Evolutionary conservation across 108 stramenopile genomes (phyloP).

Genomic region (Schizochytrium sp.): DNA sequence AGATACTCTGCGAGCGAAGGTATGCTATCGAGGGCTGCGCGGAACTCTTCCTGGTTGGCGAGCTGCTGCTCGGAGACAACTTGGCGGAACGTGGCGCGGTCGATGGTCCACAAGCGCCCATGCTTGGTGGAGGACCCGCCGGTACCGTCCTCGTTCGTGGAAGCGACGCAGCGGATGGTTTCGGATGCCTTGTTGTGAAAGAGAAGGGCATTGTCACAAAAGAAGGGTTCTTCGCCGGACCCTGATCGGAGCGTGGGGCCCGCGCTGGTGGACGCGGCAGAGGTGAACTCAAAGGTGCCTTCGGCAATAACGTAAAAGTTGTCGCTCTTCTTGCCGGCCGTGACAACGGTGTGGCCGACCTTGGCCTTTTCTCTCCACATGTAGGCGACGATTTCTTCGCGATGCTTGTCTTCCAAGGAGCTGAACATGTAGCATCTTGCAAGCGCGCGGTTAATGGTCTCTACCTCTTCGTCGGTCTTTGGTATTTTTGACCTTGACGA

Average conservation of each 20-base stretch:
- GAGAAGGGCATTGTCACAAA: not conserved
- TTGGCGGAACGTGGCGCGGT: not conserved
- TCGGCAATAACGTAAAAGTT: not conserved
- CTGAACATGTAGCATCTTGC: conserved; percentile 1
- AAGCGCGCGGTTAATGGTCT: not conserved
- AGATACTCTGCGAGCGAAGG: not conserved
- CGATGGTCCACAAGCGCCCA: conserved; percentile 1
- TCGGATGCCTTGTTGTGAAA: not conserved
- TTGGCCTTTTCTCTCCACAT: not conserved
- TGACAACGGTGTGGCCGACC: not conserved
- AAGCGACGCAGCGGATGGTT: not conserved
- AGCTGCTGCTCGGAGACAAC: not conserved
- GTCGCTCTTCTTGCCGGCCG: conserved; percentile 1
- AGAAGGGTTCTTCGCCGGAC: not conserved
- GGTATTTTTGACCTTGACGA: not conserved
- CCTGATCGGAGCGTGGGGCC: not conserved
- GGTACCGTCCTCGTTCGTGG: not conserved
- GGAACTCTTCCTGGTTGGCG: not conserved
- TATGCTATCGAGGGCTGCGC: not conserved
- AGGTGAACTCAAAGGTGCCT: not conserved
- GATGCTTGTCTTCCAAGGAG: not conserved
- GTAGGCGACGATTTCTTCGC: not conserved
- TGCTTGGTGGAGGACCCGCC: not conserved
- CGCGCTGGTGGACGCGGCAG: not conserved
- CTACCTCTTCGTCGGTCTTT: not conserved